Conservation (phyloP, 768 basidiomycete genomes). For the Amyloporia xantha region DNA sequence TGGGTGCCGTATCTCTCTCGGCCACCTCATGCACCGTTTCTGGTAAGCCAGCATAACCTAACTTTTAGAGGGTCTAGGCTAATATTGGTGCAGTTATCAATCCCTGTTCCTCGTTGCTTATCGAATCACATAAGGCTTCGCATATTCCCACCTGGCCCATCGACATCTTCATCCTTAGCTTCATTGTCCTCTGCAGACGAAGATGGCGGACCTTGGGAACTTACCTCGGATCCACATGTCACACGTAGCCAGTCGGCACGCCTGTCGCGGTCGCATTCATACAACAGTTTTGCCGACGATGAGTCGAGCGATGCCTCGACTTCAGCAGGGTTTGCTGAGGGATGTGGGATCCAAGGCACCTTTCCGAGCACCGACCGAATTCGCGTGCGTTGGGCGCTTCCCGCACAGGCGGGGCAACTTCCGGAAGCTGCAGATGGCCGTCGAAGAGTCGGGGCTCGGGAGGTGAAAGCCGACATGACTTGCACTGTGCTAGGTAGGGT, state of each 20-base stretch:
- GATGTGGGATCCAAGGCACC: slow-evolving; percentile 65
- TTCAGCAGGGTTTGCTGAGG: slow-evolving; percentile 48
- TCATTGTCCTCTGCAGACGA: slow-evolving; percentile 75
- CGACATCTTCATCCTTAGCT: slow-evolving; percentile 53
- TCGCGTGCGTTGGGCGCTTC: slow-evolving; percentile 73
- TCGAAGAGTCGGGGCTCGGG: slow-evolving; percentile 62
- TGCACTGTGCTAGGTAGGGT: slow-evolving; percentile 51
- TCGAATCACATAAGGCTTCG: slow-evolving; percentile 70
- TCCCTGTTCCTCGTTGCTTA: slow-evolving; percentile 72
- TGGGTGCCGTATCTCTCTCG: slow-evolving; percentile 61
- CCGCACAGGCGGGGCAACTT: slow-evolving; percentile 41
- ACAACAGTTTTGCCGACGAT: slow-evolving; percentile 72
- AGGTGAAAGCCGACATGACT: slow-evolving; percentile 61
- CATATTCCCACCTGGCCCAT: slow-evolving; percentile 59
- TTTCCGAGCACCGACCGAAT: slow-evolving; percentile 74
- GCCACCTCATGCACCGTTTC: slow-evolving; percentile 69
- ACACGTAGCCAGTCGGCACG: slow-evolving; percentile 45
- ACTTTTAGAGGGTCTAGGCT: neutral
- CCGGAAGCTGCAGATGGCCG: slow-evolving; percentile 43
- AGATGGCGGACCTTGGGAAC: slow-evolving; percentile 62
- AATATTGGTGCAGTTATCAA: slow-evolving; percentile 62
- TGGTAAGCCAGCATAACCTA: slow-evolving; percentile 47
- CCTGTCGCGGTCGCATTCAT: slow-evolving; percentile 49
- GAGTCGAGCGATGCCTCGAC: slow-evolving; percentile 71
- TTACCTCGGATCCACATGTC: slow-evolving; percentile 72